These are phyloP conservation scores for Schwanniomyces polymorphus DNA, from an alignment of 805 yeast species.

Conservation along the genomic window DNA sequence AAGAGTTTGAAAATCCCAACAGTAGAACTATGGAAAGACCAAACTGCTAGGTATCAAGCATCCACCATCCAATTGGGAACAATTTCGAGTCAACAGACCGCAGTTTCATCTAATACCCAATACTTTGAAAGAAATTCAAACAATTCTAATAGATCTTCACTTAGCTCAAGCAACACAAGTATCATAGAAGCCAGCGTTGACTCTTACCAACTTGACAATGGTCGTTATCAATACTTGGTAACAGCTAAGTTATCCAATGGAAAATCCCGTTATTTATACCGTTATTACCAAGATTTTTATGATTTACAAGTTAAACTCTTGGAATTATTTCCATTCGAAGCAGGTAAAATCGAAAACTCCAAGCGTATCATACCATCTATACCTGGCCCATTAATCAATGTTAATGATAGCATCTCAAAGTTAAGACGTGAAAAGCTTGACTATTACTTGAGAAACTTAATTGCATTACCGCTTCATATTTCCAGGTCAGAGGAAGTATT, in stretches of 20 bases:
- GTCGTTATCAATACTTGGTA: constrained; percentile 85
- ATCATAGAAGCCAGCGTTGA: constrained; percentile 74
- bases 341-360: constrained; percentile 78
- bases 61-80: constrained; percentile 73
- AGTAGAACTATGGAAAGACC: constrained; percentile 93
- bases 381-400: constrained; percentile 94
- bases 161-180: constrained; percentile 29
- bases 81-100: constrained; percentile 29
- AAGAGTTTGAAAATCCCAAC: constrained; percentile 74
- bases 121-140: constrained; percentile 24
- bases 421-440: constrained; percentile 56
- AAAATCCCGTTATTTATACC: constrained; percentile 66
- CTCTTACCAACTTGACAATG: constrained; percentile 75
- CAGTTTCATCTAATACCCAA: constrained; percentile 36
- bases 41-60: constrained; percentile 90
- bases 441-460: constrained; percentile 53
- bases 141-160: constrained; percentile 28
- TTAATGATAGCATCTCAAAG: constrained; percentile 68
- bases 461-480: constrained; percentile 74
- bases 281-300: constrained; percentile 94
- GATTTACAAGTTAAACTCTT: constrained; percentile 84
- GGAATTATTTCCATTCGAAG: constrained; percentile 86
- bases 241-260: constrained; percentile 68
- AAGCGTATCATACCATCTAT: constrained; percentile 86
- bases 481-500: constrained; percentile 68